Evolutionary conservation across 108 stramenopile genomes (phyloP).

Genomic region (Nitzschia sp.): DNA sequence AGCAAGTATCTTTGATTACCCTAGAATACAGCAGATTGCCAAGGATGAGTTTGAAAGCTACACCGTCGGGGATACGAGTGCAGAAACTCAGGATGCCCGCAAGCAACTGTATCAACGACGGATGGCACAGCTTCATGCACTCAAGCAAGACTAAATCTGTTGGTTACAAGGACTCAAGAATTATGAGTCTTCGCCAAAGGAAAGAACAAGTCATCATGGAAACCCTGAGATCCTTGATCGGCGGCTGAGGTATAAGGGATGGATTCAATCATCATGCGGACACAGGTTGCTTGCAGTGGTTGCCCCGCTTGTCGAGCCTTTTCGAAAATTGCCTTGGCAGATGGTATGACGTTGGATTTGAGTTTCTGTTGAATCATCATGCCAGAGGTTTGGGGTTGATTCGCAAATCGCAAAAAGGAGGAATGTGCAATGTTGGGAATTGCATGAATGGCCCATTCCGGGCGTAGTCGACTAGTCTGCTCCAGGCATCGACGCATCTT

Average conservation of each 20-base stretch:
- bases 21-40: too few relatives aligned
- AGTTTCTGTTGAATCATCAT: constrained; percentile 36
- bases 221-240: too few relatives aligned
- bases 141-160: too few relatives aligned
- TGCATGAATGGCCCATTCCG: constrained; percentile 13
- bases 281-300: neutral
- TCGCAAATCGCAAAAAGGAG: constrained; percentile 46
- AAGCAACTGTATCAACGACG: constrained; percentile 9
- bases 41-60: constrained; percentile 3
- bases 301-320: neutral
- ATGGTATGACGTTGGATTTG: constrained; percentile 20
- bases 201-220: too few relatives aligned
- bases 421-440: constrained; percentile 55
- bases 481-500: constrained; percentile 33
- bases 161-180: too few relatives aligned
- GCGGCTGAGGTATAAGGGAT: neutral
- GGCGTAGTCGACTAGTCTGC: neutral
- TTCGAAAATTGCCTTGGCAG: constrained; percentile 16
- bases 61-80: neutral
- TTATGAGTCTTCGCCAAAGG: too few relatives aligned
- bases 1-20: too few relatives aligned
- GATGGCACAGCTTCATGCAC: neutral
- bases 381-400: constrained; percentile 29
- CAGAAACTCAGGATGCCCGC: constrained; percentile 1
- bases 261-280: neutral